phyloP scores from a whole-genome alignment of 2,329 filamentous ascomycete species.

The Ambrosiella beaveri region DNA sequence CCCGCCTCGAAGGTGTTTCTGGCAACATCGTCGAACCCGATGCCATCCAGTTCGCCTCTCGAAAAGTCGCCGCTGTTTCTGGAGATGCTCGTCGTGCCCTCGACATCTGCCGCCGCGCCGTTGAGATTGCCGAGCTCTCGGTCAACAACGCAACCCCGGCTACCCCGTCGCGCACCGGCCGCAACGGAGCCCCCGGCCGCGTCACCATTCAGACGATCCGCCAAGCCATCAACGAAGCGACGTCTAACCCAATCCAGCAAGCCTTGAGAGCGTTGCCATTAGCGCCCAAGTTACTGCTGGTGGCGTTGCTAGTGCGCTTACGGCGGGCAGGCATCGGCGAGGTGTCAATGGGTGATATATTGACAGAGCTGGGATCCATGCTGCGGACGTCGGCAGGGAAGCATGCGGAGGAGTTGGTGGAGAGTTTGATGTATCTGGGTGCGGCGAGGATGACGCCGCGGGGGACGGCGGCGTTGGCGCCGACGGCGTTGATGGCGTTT shows the following conservation, averaged over 20 bases:
- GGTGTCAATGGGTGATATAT: conserved; percentile 71
- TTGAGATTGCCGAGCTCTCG: conserved; percentile 65
- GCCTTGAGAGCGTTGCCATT: conserved; percentile 71
- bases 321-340: conserved; percentile 74
- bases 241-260: conserved; percentile 78
- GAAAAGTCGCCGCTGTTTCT: conserved; percentile 91
- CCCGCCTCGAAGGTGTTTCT: conserved; percentile 73
- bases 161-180: conserved; percentile 19
- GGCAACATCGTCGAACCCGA: conserved; percentile 83
- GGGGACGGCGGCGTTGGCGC: conserved; percentile 9
- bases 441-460: neutral
- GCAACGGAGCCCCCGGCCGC: conserved; percentile 41
- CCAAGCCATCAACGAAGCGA: conserved; percentile 86
- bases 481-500: conserved; percentile 19
- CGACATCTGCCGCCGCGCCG: conserved; percentile 86
- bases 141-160: conserved; percentile 19
- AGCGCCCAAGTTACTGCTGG: conserved; percentile 67
- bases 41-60: conserved; percentile 85
- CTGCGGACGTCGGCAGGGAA: conserved; percentile 10
- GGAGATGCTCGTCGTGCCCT: conserved; percentile 83
- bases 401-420: conserved; percentile 11
- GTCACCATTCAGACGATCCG: conserved; percentile 92
- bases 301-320: conserved; percentile 61
- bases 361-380: conserved; percentile 45
- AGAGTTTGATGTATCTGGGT: conserved; percentile 7